phyloP scores from a whole-genome alignment of 331 rosid genomes.

The Pyrus hybrid region DNA sequence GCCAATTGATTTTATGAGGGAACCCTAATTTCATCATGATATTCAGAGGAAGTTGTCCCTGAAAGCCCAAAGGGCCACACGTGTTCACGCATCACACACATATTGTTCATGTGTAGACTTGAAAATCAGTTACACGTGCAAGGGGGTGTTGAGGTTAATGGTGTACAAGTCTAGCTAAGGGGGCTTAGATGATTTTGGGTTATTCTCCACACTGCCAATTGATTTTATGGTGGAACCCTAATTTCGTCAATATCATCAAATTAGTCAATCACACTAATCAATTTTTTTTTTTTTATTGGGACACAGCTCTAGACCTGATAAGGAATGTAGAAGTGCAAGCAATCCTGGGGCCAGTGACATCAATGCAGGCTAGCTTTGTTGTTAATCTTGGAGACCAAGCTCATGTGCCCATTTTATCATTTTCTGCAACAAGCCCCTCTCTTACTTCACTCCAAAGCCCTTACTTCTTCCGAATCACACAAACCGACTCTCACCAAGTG shows the following conservation, averaged over 20 bases:
- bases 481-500: constrained; percentile 24
- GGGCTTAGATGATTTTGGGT: too few relatives aligned
- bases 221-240: rapidly evolving
- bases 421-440: constrained; percentile 28
- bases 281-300: background rate
- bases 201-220: too few relatives aligned
- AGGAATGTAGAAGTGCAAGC: constrained; percentile 19
- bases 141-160: too few relatives aligned
- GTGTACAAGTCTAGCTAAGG: too few relatives aligned
- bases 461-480: constrained; percentile 16
- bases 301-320: constrained; percentile 20
- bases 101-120: too few relatives aligned
- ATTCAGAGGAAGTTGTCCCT: too few relatives aligned
- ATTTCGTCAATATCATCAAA: background rate
- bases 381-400: constrained; percentile 24
- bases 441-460: constrained; percentile 9
- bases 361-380: constrained; percentile 20
- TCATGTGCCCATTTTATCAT: constrained; percentile 21
- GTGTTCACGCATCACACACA: too few relatives aligned
- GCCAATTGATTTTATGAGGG: too few relatives aligned
- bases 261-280: background rate
- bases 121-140: too few relatives aligned
- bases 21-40: too few relatives aligned
- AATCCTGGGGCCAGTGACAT: constrained; percentile 14
- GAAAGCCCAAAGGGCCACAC: too few relatives aligned